A percentile compares a stretch with the other conserved stretches of the same genome.
phyloP scores from a whole-genome alignment of 208 protist species.

The Leishmania aethiopica region DNA sequence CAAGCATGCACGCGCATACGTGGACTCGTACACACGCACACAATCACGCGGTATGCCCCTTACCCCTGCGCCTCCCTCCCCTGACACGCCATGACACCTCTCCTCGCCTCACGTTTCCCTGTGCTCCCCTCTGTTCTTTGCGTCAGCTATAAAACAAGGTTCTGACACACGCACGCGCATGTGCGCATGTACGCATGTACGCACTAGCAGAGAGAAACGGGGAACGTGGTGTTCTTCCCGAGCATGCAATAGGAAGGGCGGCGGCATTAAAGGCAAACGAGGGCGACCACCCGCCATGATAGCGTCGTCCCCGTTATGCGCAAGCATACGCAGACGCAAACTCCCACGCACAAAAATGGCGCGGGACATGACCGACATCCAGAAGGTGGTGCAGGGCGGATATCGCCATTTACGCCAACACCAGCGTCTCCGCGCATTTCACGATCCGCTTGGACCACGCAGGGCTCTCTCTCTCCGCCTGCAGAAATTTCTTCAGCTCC shows the following conservation, averaged over 20 bases:
- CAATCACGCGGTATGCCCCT: not conserved
- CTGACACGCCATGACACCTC: not conserved
- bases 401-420: not conserved
- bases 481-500: constrained; percentile 39
- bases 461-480: constrained; percentile 15
- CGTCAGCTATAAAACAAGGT: not conserved
- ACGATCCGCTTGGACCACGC: constrained; percentile 43
- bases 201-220: not conserved
- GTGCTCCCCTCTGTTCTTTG: not conserved
- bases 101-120: not conserved
- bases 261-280: not conserved
- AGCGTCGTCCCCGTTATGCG: not conserved
- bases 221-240: not conserved
- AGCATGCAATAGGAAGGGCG: not conserved
- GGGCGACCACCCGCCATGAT: not conserved
- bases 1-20: not conserved
- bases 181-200: not conserved
- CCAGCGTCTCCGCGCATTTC: constrained; percentile 50
- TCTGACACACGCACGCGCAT: not conserved
- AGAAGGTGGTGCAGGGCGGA: constrained; percentile 2
- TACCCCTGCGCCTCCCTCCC: not conserved
- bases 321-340: not conserved
- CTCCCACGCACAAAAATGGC: not conserved
- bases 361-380: not conserved
- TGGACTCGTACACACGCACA: not conserved